Base-by-base conservation (phyloP, 2,329 filamentous ascomycete genomes). In the Hymenoscyphus fructigenus region DNA sequence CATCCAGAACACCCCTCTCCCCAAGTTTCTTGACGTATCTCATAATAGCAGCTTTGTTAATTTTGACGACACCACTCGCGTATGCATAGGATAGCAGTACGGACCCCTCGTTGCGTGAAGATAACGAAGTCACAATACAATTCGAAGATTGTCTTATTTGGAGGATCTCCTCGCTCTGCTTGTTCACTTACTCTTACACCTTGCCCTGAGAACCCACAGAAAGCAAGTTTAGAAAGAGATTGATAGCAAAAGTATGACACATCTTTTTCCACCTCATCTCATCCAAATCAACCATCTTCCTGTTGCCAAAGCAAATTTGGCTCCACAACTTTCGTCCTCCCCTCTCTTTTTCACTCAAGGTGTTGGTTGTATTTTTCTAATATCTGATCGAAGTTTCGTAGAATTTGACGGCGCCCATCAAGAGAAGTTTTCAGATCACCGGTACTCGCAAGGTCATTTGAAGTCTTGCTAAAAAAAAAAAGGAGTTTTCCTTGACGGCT, bases 401-500 rank as follows among this genome's bases (percentile, higher is more conserved):
- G 29, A 57, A 53, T 14, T 36, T 1, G 10, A 38, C 12, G 12
- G 10, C 34, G 2, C 10, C 34, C 12, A 38, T 10, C 12, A 14
- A 38, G 14, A 14, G 10, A 14, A 38, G 34, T 14, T 2, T 38
- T 14, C 34, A 38, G 12, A 38, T 38, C 34, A 14, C 12, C 34
- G 9, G 2, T 14, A 14, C 1, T 14, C 34, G 2, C 12, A 14
- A 12, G 10, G 14, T 3, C 34, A 14, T 38, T 38, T 15, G 10
- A 15, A 14, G 34, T 15, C 34, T 38, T 38, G n/a, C 59, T 59
- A 23, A 87, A 77, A 15, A 82, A 23, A 87, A 77, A 15, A 82
- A 76, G 12, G 85, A 86, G 69, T 82, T 82, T 0, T 78, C 77
- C 67, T 86, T 83, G 64, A 81, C 79, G 26, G 81, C 80, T 73